Percentiles rank a stretch among this genome's conserved stretches.
Evolutionary conservation across 2,329 filamentous ascomycete species (phyloP).

Genomic region (Lasiodiplodia sp.): DNA sequence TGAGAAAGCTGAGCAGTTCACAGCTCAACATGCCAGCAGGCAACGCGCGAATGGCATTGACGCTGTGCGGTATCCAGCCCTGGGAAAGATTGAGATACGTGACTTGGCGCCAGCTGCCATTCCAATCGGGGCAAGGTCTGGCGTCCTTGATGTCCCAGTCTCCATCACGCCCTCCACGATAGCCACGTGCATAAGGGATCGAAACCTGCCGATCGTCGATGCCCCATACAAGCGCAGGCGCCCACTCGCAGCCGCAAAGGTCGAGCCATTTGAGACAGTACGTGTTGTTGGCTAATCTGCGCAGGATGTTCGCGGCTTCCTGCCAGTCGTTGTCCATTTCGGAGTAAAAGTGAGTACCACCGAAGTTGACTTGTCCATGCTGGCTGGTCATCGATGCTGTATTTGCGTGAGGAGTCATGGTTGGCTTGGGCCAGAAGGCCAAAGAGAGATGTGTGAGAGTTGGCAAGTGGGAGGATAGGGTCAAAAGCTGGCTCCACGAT

Average conservation of each 20-base stretch:
- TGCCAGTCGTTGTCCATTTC: slow-evolving; percentile 61
- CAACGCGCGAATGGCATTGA: slow-evolving; percentile 41
- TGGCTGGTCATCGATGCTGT: slow-evolving; percentile 53
- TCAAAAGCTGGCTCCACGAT: slow-evolving; percentile 64
- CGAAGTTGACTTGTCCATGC: slow-evolving; percentile 54
- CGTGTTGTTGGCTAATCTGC: slow-evolving; percentile 61
- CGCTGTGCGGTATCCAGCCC: slow-evolving; percentile 52
- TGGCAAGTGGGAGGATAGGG: slow-evolving; percentile 60
- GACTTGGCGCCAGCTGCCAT: slow-evolving; percentile 53
- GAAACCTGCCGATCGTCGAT: slow-evolving; percentile 31
- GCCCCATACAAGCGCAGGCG: slow-evolving; percentile 58
- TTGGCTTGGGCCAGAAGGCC: slow-evolving; percentile 67
- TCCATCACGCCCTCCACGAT: background rate
- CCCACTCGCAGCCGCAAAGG: slow-evolving; percentile 67
- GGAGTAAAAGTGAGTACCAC: slow-evolving; percentile 62
- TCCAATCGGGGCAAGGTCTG: slow-evolving; percentile 45
- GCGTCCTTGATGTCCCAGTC: slow-evolving; percentile 26
- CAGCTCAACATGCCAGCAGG: slow-evolving; percentile 45
- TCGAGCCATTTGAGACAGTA: slow-evolving; percentile 69
- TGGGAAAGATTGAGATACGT: slow-evolving; percentile 51
- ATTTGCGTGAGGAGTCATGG: slow-evolving; percentile 61
- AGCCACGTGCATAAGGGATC: background rate
- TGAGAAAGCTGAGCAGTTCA: slow-evolving; percentile 45
- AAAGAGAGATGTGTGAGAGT: slow-evolving; percentile 68
- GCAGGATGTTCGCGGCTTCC: slow-evolving; percentile 63